Evolutionary conservation across 805 yeast genomes (phyloP).

Genomic region (Metschnikowia noctiluminum): DNA sequence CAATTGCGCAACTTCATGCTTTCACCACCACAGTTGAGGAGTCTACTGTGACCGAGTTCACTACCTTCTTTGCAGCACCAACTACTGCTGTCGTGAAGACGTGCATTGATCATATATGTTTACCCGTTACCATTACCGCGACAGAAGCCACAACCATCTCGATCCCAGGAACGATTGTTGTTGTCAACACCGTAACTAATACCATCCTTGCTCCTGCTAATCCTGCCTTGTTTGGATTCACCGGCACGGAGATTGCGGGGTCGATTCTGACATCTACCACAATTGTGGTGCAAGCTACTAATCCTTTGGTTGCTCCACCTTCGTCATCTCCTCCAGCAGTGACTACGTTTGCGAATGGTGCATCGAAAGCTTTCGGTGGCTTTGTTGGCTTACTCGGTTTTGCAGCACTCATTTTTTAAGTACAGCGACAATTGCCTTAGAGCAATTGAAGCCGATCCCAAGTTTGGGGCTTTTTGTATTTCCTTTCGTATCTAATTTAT

Average conservation of each 20-base stretch:
- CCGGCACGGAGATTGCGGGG: not conserved
- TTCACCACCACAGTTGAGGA: constrained; percentile 17
- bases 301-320: not conserved
- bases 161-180: constrained; percentile 30
- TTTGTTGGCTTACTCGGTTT: constrained; percentile 12
- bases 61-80: constrained; percentile 36
- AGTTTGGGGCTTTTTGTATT: not conserved
- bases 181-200: constrained; percentile 14
- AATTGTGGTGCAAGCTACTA: not conserved
- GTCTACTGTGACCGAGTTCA: constrained; percentile 33
- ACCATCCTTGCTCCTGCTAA: not conserved
- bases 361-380: constrained; percentile 31
- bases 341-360: constrained; percentile 23
- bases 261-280: not conserved
- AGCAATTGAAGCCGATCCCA: not conserved
- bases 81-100: constrained; percentile 33
- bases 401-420: constrained; percentile 11
- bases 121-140: constrained; percentile 25
- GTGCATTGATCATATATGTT: constrained; percentile 27
- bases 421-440: not conserved
- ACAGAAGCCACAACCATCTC: constrained; percentile 30
- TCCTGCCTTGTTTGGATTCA: not conserved
- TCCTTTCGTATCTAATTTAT: not conserved
- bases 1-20: constrained; percentile 7
- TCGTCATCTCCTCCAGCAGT: constrained; percentile 1